A percentile compares a stretch with the other conserved stretches of the same genome.
Conservation (phyloP, 768 basidiomycete species). For the Boletales sp. region DNA sequence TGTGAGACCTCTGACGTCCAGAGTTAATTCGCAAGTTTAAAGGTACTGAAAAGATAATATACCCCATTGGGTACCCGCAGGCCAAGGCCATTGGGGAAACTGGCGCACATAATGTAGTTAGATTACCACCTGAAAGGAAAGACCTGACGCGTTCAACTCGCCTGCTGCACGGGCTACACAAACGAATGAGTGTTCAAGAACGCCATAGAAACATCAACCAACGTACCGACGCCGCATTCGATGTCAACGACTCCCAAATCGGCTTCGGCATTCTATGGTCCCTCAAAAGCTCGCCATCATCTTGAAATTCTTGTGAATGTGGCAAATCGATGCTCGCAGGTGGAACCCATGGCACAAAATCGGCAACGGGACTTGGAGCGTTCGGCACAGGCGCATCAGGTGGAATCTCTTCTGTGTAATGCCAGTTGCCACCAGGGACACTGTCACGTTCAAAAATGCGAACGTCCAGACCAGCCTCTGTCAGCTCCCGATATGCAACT, state of each 20-base stretch:
- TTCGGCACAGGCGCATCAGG: constrained; percentile 12
- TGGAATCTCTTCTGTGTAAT: constrained; percentile 14
- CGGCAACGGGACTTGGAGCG: neutral
- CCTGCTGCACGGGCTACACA: constrained; percentile 1
- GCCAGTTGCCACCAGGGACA: constrained; percentile 12
- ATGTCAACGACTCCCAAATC: constrained; percentile 13
- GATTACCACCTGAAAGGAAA: no score
- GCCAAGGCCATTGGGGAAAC: constrained; percentile 17
- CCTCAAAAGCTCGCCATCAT: constrained; percentile 2
- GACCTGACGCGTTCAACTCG: neutral
- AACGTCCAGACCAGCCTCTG: constrained; percentile 13
- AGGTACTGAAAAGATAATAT: neutral
- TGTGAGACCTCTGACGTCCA: constrained; percentile 29
- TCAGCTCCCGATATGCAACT: constrained; percentile 11
- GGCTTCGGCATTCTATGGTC: constrained; percentile 11
- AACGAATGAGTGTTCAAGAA: neutral
- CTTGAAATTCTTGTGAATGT: constrained; percentile 7
- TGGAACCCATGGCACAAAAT: constrained; percentile 13
- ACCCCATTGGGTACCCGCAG: constrained; percentile 13
- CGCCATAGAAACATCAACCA: neutral
- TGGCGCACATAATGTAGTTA: neutral
- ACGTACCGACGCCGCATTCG: constrained; percentile 11
- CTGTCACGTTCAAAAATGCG: constrained; percentile 16
- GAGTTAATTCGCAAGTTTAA: neutral
- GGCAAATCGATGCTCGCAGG: constrained; percentile 5